phyloP scores from a whole-genome alignment of 352 stramenopile genomes.

The Phytopythium kandeliae region DNA sequence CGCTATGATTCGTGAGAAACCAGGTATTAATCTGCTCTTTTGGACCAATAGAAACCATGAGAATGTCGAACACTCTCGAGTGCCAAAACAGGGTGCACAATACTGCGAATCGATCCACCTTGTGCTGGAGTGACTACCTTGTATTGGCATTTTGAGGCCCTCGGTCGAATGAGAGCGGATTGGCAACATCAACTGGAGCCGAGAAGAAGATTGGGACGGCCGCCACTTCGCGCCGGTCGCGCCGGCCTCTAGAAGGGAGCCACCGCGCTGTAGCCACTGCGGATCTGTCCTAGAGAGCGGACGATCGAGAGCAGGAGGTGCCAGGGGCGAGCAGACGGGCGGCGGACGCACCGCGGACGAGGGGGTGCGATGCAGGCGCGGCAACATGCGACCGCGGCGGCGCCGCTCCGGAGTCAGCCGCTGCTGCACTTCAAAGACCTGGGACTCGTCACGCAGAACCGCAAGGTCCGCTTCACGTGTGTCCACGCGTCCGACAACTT shows the following conservation, averaged over 20 bases:
- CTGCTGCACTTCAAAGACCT: conserved; percentile 76
- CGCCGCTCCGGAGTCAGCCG: conserved; percentile 32
- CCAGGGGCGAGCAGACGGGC: neutral
- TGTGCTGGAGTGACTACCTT: no score
- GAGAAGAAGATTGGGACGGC: conserved; percentile 4
- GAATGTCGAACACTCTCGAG: neutral
- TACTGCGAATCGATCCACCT: no score
- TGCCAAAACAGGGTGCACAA: neutral
- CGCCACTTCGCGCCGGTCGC: no score
- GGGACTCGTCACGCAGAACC: conserved; percentile 43
- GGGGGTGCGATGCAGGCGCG: neutral
- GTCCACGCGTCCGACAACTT: conserved; percentile 86
- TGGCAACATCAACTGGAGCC: conserved; percentile 3
- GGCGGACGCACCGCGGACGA: neutral
- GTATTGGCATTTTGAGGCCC: neutral
- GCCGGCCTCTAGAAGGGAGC: no score
- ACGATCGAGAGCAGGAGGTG: neutral
- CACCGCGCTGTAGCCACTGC: no score
- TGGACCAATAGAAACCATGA: neutral
- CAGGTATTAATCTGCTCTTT: neutral
- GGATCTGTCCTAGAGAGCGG: neutral
- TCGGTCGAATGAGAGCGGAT: conserved; percentile 1
- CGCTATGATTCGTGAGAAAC: neutral
- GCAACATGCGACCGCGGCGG: neutral
- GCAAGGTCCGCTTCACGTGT: conserved; percentile 70